phyloP scores from a whole-genome alignment of 805 yeast species.

The Kodamaea leandrae region DNA sequence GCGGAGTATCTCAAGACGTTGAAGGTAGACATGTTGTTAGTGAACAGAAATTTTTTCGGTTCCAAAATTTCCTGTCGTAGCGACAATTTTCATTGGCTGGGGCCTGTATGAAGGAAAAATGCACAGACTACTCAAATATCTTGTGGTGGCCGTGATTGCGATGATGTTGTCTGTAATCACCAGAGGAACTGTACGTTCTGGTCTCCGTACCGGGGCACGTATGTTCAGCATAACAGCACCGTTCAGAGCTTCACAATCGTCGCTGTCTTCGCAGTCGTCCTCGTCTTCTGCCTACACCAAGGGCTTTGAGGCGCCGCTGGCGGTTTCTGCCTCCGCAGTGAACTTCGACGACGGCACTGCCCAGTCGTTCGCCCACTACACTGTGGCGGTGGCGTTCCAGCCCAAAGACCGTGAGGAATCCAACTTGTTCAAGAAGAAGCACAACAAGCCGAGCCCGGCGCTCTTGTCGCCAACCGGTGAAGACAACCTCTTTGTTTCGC shows the following conservation, averaged over 20 bases:
- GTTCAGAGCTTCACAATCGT: conserved; percentile 15
- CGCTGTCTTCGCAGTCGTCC: conserved; percentile 18
- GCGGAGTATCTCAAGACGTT: conserved; percentile 92
- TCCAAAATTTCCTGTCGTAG: conserved; percentile 4
- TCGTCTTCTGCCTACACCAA: conserved; percentile 10
- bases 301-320: conserved; percentile 13
- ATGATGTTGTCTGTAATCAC: conserved; percentile 20
- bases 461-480: conserved; percentile 62
- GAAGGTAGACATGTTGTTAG: conserved; percentile 32
- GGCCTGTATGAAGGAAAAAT: conserved; percentile 6
- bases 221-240: conserved; percentile 9
- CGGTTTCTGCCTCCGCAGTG: conserved; percentile 20
- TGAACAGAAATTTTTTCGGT: conserved; percentile 4
- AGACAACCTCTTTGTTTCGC: conserved; percentile 63
- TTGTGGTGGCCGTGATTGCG: conserved; percentile 17
- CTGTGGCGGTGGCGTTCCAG: conserved; percentile 67
- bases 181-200: conserved; percentile 8
- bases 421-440: conserved; percentile 37
- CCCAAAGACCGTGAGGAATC: conserved; percentile 66
- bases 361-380: conserved; percentile 37
- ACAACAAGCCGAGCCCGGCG: conserved; percentile 39
- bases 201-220: not conserved
- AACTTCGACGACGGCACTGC: conserved; percentile 20
- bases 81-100: conserved; percentile 9
- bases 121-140: conserved; percentile 11